Evolutionary conservation across 192 early-diverging fungal genomes (phyloP), one percentile per base, ranked within the genome.

Genomic region (Backusella mclennaniae): DNA sequence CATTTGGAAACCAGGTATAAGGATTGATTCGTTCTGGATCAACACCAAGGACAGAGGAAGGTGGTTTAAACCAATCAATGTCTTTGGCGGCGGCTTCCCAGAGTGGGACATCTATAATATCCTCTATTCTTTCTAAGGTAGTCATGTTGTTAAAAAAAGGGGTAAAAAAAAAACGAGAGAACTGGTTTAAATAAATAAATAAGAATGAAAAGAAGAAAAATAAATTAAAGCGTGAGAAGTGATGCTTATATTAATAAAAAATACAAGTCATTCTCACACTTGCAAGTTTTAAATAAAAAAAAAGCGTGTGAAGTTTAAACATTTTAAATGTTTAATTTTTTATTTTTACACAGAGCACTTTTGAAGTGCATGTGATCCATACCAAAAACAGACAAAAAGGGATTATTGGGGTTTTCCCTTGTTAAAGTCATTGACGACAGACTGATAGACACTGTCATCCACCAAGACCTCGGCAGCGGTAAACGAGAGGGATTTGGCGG

Each of bases 1-100:
- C 92, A 71, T 88, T 88, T 36, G 85, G 87, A 77, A 94, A 93
- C 91, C 93, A 96, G 33, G 71, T 70, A 44, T 85, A 85, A 31
- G 83, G 73, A 71, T 85, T 80, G 21, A 66, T 38, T 19, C 59
- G 33, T 0, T 56, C n/a, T 23, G 49, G 35, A 21, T 44, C 49
- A 14, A 38, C n/a, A 12, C 63, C 74, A 6, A 80, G 36, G 6
- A 76, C 74, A 23, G 79, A 17, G 6, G 59, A 36, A 4, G 79
- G 79, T 38, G 68, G 70, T 38, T 67, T 53, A 38, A 73, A 70
- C 79, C 79, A 80, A 26, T 72, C 71, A 56, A 80, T 80, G 15
- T 76, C 19, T 23, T 72, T 38, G 21, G 71, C 41, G 0, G 79
- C 74, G 1, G 71, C 29, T 38, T 71, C 36, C 79, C 79, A 80